Evolutionary conservation across 495 filamentous ascomycete genomes (phyloP), one percentile per base, ranked within the genome.

Genomic region (Acidomyces sp.): DNA sequence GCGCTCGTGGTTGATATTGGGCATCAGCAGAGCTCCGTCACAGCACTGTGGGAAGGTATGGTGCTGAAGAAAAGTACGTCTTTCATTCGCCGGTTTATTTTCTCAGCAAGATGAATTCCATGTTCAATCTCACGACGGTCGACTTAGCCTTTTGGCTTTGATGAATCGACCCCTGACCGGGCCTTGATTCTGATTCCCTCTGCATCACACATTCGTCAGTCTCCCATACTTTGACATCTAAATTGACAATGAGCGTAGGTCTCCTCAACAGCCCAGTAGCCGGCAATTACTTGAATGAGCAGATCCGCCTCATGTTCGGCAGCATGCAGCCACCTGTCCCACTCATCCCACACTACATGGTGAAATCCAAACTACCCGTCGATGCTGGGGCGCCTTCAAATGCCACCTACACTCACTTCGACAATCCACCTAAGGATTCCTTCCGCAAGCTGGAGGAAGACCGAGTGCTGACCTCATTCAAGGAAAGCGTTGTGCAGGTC

Each of bases 401-500:
- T 59, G 81, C 72, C 25, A 72, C 64, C 32, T 78, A 75, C 60
- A 74, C 71, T 37, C 69, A 67, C 13, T 93, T 85, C 56, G 60
- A 68, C 6, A 64, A 62, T 43, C 70, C 77, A 28, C 80, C 85
- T 5, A 61, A 73, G 35, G 69, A 69, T 3, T 80, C 78, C 22
- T 96, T 84, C 70, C 76, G 80, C 47, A 65, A 66, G 12, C 72
- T 85, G 20, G 74, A 95, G 60, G 92, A 97, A 68, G 92, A 96
- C 52, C 82, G 90, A 31, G 80, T 94, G 11, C 62, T 96, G 17
- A 82, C 80, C 27, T 84, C 94, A 55, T 97, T 95, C 69, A 97
- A 97, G 65, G 92, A 97, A 64, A 88, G 79, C 34, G 85, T 94
- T 31, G 88, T 95, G 19, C 82, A 93, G 55, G 74, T 86, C 20